Base-by-base conservation (phyloP, 2,329 filamentous ascomycete genomes). In the Diaporthe ilicicola region DNA sequence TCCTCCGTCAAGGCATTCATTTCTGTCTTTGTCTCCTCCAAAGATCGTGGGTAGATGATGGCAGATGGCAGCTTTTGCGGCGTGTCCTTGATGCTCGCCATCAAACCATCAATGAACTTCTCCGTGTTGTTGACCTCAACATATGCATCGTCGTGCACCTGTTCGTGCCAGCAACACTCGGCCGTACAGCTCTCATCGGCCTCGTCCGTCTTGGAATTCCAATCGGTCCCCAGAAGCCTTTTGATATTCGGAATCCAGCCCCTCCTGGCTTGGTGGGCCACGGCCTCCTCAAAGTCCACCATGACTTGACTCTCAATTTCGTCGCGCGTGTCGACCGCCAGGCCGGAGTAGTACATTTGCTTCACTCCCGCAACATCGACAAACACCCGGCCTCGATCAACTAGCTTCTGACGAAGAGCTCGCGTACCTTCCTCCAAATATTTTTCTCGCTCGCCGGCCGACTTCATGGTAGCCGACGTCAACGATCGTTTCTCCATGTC, bases 271-370 rank as follows among this genome's bases (percentile, higher is more conserved):
- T 69, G 2, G 37, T 67, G 2, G 22, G 70, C 59, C 27, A 75
- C 73, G 5, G 76, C 76, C 12, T 73, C 74, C 3, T 73, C 69
- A 54, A 78, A 78, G 37, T 79, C 77, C 29, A 78, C 71, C 10
- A 79, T 74, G 0, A 79, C 75, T 61, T 78, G 76, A 27, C 78
- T 77, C 39, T 79, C 77, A 3, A 78, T 72, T 7, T 79, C 76
- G 2, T 79, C 77, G 1, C 67, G 48, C 2, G 70, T 65, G 0
- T 73, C 72, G 4, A 78, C 13, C 0, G 76, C 74, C 0, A 72
- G 56, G 1, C 78, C 78, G 0, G 39, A 69, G 37, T 79, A 78
- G 29, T 77, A 73, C 76, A 78, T 77, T 8, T 75, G 76, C 12
- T 75, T 74, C 4, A 74, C 50, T 0, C 22, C 53, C 0, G 56